These are phyloP conservation scores for Uncinocarpus reesii DNA, from an alignment of 2,329 filamentous ascomycete genomes.

Conservation along the genomic window DNA sequence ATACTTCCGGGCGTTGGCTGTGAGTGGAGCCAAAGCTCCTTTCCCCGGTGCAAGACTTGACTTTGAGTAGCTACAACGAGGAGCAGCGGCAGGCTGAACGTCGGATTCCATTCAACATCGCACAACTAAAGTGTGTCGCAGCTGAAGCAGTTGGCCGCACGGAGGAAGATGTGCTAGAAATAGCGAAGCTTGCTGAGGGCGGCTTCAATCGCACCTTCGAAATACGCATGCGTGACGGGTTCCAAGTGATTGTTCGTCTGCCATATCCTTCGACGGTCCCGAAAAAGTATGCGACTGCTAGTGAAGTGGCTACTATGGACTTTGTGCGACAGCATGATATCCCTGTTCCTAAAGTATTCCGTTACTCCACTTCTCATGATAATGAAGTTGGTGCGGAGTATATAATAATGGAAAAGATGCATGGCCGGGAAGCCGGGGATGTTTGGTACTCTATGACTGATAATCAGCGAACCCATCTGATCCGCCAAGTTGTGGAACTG, in stretches of 20 bases:
- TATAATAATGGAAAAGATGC: slow-evolving; percentile 26
- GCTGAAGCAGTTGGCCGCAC: slow-evolving; percentile 13
- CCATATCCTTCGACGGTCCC: slow-evolving; percentile 27
- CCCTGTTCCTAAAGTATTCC: slow-evolving; percentile 22
- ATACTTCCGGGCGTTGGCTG: too few species aligned
- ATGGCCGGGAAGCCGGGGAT: slow-evolving; percentile 19
- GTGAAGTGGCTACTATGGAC: slow-evolving; percentile 29
- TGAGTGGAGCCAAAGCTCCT: too few species aligned
- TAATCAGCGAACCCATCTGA: slow-evolving; percentile 19
- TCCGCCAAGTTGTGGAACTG: slow-evolving; percentile 16
- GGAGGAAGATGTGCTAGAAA: slow-evolving; percentile 14
- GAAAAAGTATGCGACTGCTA: slow-evolving; percentile 22
- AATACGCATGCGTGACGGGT: slow-evolving; percentile 23
- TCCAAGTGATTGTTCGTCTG: slow-evolving; percentile 24
- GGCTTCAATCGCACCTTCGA: slow-evolving; percentile 30
- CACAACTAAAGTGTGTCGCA: slow-evolving; percentile 17
- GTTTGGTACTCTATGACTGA: slow-evolving; percentile 18
- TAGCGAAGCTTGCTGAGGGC: slow-evolving; percentile 29
- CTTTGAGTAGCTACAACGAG: slow-evolving; percentile 20
- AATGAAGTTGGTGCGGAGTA: slow-evolving; percentile 25
- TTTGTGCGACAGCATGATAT: slow-evolving; percentile 24
- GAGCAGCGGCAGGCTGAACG: slow-evolving; percentile 17
- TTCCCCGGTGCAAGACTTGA: too few species aligned
- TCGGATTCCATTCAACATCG: slow-evolving; percentile 18
- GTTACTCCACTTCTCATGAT: slow-evolving; percentile 16